These are phyloP conservation scores for Austroboletus festivus DNA, from an alignment of 768 basidiomycete species.

Conservation along the genomic window DNA sequence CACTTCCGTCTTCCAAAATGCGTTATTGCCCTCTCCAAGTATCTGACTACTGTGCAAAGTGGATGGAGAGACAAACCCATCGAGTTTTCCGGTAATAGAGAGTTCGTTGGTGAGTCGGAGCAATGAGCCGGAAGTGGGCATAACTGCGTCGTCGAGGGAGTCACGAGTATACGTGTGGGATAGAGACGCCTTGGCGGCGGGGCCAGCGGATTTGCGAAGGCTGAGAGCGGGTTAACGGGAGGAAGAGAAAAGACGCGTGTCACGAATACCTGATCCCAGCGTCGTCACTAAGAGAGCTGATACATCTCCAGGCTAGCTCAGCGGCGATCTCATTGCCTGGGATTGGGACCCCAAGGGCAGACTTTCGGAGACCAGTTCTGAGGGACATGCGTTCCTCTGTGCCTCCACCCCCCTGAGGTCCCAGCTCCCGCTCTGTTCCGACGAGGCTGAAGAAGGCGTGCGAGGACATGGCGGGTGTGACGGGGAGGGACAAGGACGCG, in stretches of 20 bases:
- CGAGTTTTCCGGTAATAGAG: slow-evolving; percentile 18
- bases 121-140: slow-evolving; percentile 25
- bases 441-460: slow-evolving; percentile 70
- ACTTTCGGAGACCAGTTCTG: slow-evolving; percentile 57
- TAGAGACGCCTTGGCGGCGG: slow-evolving; percentile 76
- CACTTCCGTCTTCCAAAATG: slow-evolving; percentile 26
- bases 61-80: slow-evolving; percentile 12
- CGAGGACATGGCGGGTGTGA: slow-evolving; percentile 59
- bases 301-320: slow-evolving; percentile 74
- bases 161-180: slow-evolving; percentile 76
- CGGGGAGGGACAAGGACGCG: slow-evolving; percentile 59
- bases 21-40: slow-evolving; percentile 24
- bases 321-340: slow-evolving; percentile 75
- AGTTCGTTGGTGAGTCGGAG: slow-evolving; percentile 23
- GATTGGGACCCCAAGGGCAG: slow-evolving; percentile 10
- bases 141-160: slow-evolving; percentile 26
- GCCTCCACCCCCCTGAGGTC: slow-evolving; percentile 23
- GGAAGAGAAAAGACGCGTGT: neutral
- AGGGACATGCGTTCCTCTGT: slow-evolving; percentile 47
- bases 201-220: slow-evolving; percentile 81
- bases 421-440: slow-evolving; percentile 74
- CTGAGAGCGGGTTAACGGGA: slow-evolving; percentile 37
- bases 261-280: slow-evolving; percentile 73
- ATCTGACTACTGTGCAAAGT: neutral
- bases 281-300: slow-evolving; percentile 64